Evolutionary conservation across 2,329 filamentous ascomycete genomes (phyloP).

Genomic region (Botrytis paeoniae): DNA sequence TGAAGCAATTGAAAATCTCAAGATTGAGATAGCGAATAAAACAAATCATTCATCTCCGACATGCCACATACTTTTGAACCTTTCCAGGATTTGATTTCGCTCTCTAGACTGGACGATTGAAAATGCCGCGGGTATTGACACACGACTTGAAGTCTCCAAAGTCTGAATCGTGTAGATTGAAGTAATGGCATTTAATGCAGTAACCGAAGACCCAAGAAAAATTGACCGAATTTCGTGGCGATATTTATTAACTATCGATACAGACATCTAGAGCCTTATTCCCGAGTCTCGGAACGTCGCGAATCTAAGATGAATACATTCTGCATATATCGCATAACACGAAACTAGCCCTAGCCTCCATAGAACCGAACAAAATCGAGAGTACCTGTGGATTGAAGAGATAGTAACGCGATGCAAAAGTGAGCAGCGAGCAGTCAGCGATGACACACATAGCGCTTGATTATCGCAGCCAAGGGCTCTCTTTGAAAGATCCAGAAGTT

Average conservation of each 20-base stretch:
- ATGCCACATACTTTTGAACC: no score
- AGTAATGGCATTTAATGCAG: not conserved
- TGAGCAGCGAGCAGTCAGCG: fast-evolving
- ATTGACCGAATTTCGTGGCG: not conserved
- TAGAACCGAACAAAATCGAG: not conserved
- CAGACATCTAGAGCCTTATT: not conserved
- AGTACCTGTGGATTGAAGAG: not conserved
- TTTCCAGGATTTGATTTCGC: fast-evolving
- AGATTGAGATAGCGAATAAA: no score
- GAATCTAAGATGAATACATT: not conserved
- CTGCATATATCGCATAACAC: not conserved
- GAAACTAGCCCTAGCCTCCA: not conserved
- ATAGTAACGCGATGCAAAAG: fast-evolving
- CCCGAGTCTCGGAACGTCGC: not conserved
- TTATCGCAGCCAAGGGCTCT: not conserved
- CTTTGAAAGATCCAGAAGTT: not conserved
- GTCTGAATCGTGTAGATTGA: not conserved
- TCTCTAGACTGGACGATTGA: fast-evolving
- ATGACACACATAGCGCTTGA: fast-evolving
- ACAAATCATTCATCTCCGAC: fast-evolving
- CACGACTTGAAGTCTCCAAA: not conserved
- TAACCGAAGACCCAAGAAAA: not conserved
- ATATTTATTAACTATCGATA: no score
- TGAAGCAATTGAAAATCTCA: no score
- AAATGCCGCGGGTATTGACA: not conserved